phyloP scores from a whole-genome alignment of 139 green algal species.

The Pycnococcus provasolii region DNA sequence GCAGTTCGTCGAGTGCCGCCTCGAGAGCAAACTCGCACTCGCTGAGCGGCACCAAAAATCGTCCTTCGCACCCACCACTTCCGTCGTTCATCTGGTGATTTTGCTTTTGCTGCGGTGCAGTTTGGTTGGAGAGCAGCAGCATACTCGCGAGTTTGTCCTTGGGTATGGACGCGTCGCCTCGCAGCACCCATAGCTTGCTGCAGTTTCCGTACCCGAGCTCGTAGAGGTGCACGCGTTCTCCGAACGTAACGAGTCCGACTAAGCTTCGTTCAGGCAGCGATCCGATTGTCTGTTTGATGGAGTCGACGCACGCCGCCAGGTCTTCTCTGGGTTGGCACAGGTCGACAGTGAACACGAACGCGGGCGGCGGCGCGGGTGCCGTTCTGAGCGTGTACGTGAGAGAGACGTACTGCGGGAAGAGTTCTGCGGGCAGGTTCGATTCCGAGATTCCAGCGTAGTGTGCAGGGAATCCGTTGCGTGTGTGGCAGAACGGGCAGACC shows the following conservation, averaged over 20 bases:
- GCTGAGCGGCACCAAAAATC: conserved; percentile 38
- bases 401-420: conserved; percentile 39
- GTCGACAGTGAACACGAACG: conserved; percentile 49
- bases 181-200: conserved; percentile 33
- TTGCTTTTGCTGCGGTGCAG: background rate
- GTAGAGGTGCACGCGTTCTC: conserved; percentile 39
- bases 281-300: conserved; percentile 30
- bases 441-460: conserved; percentile 44
- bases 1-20: conserved; percentile 35
- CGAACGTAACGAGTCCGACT: conserved; percentile 48
- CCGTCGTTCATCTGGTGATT: conserved; percentile 6
- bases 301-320: conserved; percentile 28
- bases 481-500: conserved; percentile 46
- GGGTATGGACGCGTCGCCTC: conserved; percentile 25
- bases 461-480: conserved; percentile 41
- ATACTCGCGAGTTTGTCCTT: conserved; percentile 29
- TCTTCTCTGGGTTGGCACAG: conserved; percentile 35
- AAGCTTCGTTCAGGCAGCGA: conserved; percentile 40
- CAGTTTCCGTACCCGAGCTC: conserved; percentile 34
- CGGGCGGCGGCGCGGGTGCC: conserved; percentile 21
- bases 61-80: background rate
- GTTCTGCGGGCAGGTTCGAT: conserved; percentile 48
- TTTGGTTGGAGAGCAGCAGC: conserved; percentile 25
- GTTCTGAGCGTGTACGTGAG: conserved; percentile 41
- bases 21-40: conserved; percentile 43